Base-by-base conservation (phyloP, 225 moss, liverwort and hornwort genomes). In the Marchantia polymorpha region DNA sequence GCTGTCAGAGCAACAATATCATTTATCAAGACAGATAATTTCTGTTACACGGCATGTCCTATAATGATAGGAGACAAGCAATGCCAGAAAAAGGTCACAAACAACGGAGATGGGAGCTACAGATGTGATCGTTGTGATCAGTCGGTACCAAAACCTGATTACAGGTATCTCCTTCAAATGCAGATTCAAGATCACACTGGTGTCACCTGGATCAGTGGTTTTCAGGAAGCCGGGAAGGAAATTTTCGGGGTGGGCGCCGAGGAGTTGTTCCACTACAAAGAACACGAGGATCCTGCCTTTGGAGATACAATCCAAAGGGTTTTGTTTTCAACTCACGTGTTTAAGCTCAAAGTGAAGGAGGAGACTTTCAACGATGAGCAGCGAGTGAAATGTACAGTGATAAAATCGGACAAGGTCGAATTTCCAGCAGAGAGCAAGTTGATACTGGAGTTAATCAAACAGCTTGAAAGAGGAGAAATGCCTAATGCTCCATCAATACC, bases 171-270 rank as follows among this genome's bases (percentile, higher is more conserved):
- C 76, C 83, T 95, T 69, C 89, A 78, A 49, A 86, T 95, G 80
- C 97, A 95, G 84, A 89, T 95, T 29, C 95, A 93, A 86, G 97
- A 99, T 83, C 92, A 99, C 82, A 83, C 97, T 20, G 91, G 95
- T 46, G 88, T 90, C 29, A 99, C 97, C 31, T 99, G 97, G 97
- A 78, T 99, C 46, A 99, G 89, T 70, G 91, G 90, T 74, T 99
- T 99, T 72, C 94, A 99, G 84, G 97, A 99, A 51, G 88, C 89
- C 4, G 97, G 93, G 80, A 89, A 93, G 79, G 97, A 95, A 58
- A 88, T 99, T 20, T 90, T 95, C 80, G 87, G 86, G 65, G 88
- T 91, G 66, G 63, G 82, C 79, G 92, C 95, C 25, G 90, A 86
- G 85, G 89, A 95, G 63, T 89, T 99, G 3, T 92, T 86, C 63